Conservation (phyloP, 805 yeast genomes). For the Huiozyma naganishii region DNA sequence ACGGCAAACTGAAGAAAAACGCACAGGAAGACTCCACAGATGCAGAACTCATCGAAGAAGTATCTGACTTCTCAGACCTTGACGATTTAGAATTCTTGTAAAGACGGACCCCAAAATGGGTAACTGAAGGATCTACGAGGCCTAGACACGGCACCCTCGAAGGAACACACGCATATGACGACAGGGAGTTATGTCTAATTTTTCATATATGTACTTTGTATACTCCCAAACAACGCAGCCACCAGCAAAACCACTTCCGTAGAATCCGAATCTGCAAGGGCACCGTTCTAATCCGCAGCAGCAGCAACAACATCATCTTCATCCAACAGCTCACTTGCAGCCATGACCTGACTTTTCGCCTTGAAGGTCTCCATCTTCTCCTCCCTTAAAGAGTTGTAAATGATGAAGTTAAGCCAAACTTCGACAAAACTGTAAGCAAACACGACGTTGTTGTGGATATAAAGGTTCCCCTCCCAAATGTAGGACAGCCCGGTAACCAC, state of each 20-base stretch:
- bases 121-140: neutral
- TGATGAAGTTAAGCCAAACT: constrained; percentile 57
- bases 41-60: constrained; percentile 20
- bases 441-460: constrained; percentile 50
- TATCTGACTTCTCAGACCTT: constrained; percentile 27
- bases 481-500: constrained; percentile 40
- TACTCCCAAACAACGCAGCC: too few relatives aligned
- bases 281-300: too few relatives aligned
- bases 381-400: constrained; percentile 52
- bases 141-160: too few relatives aligned
- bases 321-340: constrained; percentile 1
- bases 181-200: too few relatives aligned
- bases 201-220: too few relatives aligned
- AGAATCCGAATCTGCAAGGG: too few relatives aligned
- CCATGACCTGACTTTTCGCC: constrained; percentile 4
- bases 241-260: too few relatives aligned
- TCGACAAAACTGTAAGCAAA: constrained; percentile 53
- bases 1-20: constrained; percentile 16
- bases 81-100: constrained; percentile 24
- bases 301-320: too few relatives aligned
- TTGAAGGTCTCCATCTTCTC: constrained; percentile 45
- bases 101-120: neutral
- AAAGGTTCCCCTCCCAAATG: constrained; percentile 31
- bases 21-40: constrained; percentile 15
- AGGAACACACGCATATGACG: too few relatives aligned